Conservation (phyloP, 345 rosid species). For the Streptanthus diversifolius region DNA sequence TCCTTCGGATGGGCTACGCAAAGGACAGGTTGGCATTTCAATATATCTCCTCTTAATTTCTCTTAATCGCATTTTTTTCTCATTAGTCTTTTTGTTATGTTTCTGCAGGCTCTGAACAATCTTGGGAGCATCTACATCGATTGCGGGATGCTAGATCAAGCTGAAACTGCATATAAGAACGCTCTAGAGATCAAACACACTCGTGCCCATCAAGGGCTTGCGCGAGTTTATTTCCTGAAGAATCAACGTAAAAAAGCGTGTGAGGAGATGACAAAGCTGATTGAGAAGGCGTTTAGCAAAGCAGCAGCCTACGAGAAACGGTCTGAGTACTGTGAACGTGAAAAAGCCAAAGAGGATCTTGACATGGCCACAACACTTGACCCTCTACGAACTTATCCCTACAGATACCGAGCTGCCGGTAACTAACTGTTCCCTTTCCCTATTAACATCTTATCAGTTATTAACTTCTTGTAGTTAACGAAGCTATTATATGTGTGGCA, state of each 20-base stretch:
- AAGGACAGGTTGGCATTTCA: conserved; percentile 70
- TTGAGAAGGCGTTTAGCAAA: conserved; percentile 61
- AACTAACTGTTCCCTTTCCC: conserved; percentile 16
- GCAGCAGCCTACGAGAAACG: conserved; percentile 93
- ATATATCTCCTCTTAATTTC: background rate
- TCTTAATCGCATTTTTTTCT: background rate
- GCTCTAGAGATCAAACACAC: conserved; percentile 88
- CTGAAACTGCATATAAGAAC: conserved; percentile 68
- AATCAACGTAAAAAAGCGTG: conserved; percentile 69
- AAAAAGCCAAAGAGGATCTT: conserved; percentile 73
- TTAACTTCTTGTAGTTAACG: background rate
- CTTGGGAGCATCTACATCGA: conserved; percentile 83
- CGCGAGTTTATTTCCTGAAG: conserved; percentile 67
- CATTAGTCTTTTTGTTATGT: background rate
- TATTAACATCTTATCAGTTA: background rate
- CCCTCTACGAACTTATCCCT: conserved; percentile 90
- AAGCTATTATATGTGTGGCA: conserved; percentile 24
- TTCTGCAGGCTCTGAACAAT: conserved; percentile 83
- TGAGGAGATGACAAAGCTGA: conserved; percentile 87
- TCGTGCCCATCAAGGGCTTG: conserved; percentile 97
- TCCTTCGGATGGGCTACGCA: conserved; percentile 93
- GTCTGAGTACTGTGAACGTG: conserved; percentile 86
- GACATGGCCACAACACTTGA: conserved; percentile 76
- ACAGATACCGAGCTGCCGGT: conserved; percentile 97
- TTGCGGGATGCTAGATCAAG: conserved; percentile 65